phyloP scores from a whole-genome alignment of 768 basidiomycete genomes.

The Mycena haematopus region DNA sequence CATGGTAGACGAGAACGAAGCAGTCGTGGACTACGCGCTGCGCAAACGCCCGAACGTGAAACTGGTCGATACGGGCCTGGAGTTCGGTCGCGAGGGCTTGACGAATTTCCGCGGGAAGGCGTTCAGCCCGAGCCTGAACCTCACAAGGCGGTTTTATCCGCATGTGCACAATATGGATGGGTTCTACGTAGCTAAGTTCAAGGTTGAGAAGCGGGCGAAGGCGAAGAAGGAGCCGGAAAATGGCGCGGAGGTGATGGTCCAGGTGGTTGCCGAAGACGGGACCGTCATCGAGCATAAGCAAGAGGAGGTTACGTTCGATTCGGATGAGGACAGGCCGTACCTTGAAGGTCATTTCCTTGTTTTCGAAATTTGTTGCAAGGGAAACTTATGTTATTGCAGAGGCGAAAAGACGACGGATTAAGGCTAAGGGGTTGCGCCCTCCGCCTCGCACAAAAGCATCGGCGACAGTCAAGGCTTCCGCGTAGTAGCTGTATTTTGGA shows the following conservation, averaged over 20 bases:
- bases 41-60: slow-evolving; percentile 92
- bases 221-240: slow-evolving; percentile 34
- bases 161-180: slow-evolving; percentile 99
- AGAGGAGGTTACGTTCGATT: slow-evolving; percentile 66
- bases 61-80: slow-evolving; percentile 90
- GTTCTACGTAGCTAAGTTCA: slow-evolving; percentile 98
- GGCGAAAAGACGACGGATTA: slow-evolving; percentile 77
- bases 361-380: background rate
- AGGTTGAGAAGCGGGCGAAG: slow-evolving; percentile 83
- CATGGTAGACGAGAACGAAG: slow-evolving; percentile 97
- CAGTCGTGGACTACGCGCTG: slow-evolving; percentile 96
- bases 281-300: slow-evolving; percentile 35
- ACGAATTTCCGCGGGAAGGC: slow-evolving; percentile 89
- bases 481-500: slow-evolving; percentile 4
- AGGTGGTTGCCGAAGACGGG: slow-evolving; percentile 41
- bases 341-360: slow-evolving; percentile 70
- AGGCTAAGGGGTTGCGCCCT: slow-evolving; percentile 74
- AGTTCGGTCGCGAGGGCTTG: slow-evolving; percentile 93
- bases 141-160: slow-evolving; percentile 92
- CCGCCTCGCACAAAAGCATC: slow-evolving; percentile 54
- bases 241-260: slow-evolving; percentile 38
- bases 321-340: slow-evolving; percentile 76
- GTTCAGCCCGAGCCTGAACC: slow-evolving; percentile 77
- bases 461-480: slow-evolving; percentile 37
- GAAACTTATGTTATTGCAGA: slow-evolving; percentile 48